Conservation (phyloP, 495 filamentous ascomycete species). For the Rostrohypoxylon terebratum region DNA sequence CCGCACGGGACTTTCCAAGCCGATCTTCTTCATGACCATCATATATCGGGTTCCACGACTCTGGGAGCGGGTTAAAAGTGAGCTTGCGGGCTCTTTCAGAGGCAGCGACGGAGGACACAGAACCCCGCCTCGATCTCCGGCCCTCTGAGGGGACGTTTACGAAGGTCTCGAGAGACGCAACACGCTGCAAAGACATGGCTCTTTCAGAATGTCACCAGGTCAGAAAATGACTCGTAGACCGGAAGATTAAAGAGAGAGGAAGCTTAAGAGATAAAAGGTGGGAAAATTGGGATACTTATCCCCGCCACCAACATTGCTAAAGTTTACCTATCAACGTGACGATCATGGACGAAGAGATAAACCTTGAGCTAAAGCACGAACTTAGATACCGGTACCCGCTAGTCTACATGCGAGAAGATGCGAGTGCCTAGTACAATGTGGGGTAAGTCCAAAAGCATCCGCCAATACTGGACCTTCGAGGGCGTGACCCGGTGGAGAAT, state of each 20-base stretch:
- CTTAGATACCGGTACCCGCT: background rate
- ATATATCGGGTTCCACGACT: slow-evolving; percentile 59
- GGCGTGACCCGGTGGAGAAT: slow-evolving; percentile 3
- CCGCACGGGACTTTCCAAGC: slow-evolving; percentile 65
- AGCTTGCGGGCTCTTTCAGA: slow-evolving; percentile 58
- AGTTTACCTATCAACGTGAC: slow-evolving; percentile 16
- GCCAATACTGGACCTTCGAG: slow-evolving; percentile 31
- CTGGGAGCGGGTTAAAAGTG: slow-evolving; percentile 66
- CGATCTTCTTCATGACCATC: slow-evolving; percentile 37
- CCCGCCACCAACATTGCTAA: slow-evolving; percentile 4
- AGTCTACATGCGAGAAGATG: slow-evolving; percentile 2
- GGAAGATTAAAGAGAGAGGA: slow-evolving; percentile 7
- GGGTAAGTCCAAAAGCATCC: slow-evolving; percentile 23
- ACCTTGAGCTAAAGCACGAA: slow-evolving; percentile 23
- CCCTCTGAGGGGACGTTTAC: slow-evolving; percentile 54
- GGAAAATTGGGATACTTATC: slow-evolving; percentile 31
- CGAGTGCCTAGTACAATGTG: slow-evolving; percentile 14
- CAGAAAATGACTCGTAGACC: slow-evolving; percentile 22
- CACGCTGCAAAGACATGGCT: slow-evolving; percentile 63
- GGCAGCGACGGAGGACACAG: slow-evolving; percentile 42
- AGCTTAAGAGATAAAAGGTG: slow-evolving; percentile 1
- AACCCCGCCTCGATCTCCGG: slow-evolving; percentile 54
- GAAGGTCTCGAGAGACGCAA: slow-evolving; percentile 64
- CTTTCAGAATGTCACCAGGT: slow-evolving; percentile 5
- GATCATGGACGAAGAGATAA: slow-evolving; percentile 33